phyloP scores from a whole-genome alignment of 306 rosid species.

The Bauhinia variegata region DNA sequence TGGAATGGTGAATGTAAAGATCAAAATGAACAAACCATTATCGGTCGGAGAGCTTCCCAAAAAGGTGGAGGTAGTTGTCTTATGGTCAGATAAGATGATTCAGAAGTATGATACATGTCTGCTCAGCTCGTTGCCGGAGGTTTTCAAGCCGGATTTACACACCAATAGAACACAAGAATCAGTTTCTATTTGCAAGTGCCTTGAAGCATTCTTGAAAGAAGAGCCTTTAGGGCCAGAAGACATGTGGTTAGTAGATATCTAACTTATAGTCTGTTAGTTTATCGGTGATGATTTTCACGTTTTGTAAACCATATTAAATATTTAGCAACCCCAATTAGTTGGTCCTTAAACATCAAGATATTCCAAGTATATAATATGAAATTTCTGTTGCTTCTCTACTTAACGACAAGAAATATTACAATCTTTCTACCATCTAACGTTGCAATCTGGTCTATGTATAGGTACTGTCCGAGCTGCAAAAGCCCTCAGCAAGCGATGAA shows the following conservation, averaged over 20 bases:
- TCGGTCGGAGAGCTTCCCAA: constrained; percentile 21
- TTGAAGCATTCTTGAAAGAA: constrained; percentile 82
- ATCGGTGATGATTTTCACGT: constrained; percentile 13
- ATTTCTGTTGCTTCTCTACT: neutral
- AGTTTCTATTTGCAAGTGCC: constrained; percentile 72
- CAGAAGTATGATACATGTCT: constrained; percentile 50
- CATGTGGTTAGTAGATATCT: constrained; percentile 75
- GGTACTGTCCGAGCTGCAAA: constrained; percentile 87
- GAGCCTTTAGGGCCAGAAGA: constrained; percentile 89
- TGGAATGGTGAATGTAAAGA: constrained; percentile 34
- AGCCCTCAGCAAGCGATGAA: constrained; percentile 76
- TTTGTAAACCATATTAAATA: neutral
- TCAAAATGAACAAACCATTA: constrained; percentile 49
- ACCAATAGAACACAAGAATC: constrained; percentile 60
- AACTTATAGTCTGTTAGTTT: constrained; percentile 14
- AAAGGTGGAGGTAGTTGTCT: constrained; percentile 52
- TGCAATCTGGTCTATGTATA: constrained; percentile 37
- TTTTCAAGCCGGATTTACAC: constrained; percentile 44
- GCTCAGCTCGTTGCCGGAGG: constrained; percentile 63
- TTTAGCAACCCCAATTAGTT: neutral
- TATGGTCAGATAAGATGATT: constrained; percentile 67
- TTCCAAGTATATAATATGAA: constrained; percentile 18
- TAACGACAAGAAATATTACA: constrained; percentile 10
- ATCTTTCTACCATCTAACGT: constrained; percentile 27
- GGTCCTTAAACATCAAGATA: neutral